Percentiles rank a stretch among this genome's conserved stretches.
Conservation (phyloP, 23 red algal species). For the Pyropia yezoensis region DNA sequence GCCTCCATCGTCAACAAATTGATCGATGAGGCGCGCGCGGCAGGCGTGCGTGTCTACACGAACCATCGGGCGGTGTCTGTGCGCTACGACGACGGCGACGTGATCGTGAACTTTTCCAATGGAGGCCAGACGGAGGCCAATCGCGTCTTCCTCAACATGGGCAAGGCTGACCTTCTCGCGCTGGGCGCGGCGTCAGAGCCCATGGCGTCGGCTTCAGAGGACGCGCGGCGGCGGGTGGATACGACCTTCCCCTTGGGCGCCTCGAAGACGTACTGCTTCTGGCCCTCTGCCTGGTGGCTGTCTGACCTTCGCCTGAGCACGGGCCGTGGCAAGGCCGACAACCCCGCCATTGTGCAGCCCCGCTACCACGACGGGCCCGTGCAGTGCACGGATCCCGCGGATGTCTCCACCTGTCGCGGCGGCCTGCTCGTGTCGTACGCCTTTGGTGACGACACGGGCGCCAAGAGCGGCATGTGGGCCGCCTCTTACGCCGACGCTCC, state of each 20-base stretch:
- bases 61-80: conserved; percentile 5
- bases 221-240: conserved; percentile 6
- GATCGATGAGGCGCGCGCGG: not conserved
- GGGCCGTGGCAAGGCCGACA: not conserved
- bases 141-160: conserved; percentile 32
- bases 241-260: not conserved
- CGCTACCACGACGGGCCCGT: conserved; percentile 55
- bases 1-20: conserved; percentile 11
- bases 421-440: conserved; percentile 30
- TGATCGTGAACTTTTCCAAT: conserved; percentile 1
- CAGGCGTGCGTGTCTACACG: conserved; percentile 16
- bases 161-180: conserved; percentile 31
- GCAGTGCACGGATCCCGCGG: conserved; percentile 8
- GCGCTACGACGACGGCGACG: not conserved
- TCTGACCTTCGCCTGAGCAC: conserved; percentile 15
- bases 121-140: conserved; percentile 1
- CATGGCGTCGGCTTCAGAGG: conserved; percentile 11
- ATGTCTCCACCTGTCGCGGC: conserved; percentile 3
- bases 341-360: too few relatives aligned
- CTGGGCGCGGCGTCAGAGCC: conserved; percentile 34
- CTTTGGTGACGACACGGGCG: conserved; percentile 11
- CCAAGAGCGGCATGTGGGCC: conserved; percentile 2
- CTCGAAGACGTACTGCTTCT: conserved; percentile 48
- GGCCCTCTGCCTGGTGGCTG: conserved; percentile 50
- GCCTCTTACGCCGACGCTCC: conserved; percentile 2